Evolutionary conservation across 257 asterid genomes (phyloP), one percentile per base, ranked within the genome.

Genomic region (Agastache rugosa): DNA sequence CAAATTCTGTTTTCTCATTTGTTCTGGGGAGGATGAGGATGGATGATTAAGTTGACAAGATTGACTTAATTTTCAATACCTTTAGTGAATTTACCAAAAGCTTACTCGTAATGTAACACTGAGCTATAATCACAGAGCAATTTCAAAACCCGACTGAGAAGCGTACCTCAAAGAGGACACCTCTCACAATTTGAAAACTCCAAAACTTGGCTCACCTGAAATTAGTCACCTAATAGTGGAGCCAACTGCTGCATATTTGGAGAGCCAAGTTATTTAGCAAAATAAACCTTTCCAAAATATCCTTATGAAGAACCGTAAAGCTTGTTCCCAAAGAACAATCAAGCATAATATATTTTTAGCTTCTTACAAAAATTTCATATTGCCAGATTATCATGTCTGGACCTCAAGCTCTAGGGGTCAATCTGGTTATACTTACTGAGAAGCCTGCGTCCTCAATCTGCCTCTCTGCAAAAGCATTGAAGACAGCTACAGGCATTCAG

Each of bases 101-200:
- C 55, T 51, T 27, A 70, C 71, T 78, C 42, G 54, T 56, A 29
- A 65, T 53, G 63, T 47, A 71, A 75, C 55, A 35, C 15, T 60
- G 44, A 47, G 74, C 75, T 67, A 58, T 72, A 73, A 74, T 73
- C 78, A 79, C 77, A 77, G 77, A 67, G 81, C 77, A 75, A 81
- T 45, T 31, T 71, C 69, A 82, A 83, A 86, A 83, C 84, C 87
- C 77, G 74, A 82, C 76, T 59, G 91, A 85, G 91, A 88, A 90
- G 97, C 95, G 76, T 91, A 91, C 96, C 97, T 91, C 97, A 85
- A 87, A 74, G 95, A 88, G 97, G 96, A 86, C 83, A 78, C 93
- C 91, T 85, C 93, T 86, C 93, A 87, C 77, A 84, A 80, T 85
- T 84, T 74, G 89, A 83, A 76, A 84, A 84, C 89, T 58, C 87